These are phyloP conservation scores for Microascus cirrosus DNA, from an alignment of 2,329 filamentous ascomycete species.

Conservation along the genomic window DNA sequence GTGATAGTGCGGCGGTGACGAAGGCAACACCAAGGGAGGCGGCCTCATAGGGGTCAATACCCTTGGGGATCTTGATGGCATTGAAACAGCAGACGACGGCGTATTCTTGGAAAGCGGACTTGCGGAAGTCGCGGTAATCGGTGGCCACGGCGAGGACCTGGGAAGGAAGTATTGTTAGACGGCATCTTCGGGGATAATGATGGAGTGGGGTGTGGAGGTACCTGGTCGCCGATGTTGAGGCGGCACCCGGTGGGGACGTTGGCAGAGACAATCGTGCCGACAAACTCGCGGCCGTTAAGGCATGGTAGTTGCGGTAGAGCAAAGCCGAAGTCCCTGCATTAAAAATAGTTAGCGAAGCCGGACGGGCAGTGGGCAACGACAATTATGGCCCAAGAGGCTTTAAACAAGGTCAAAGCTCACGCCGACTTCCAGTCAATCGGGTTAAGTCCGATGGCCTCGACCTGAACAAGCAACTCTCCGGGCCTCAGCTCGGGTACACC, in stretches of 20 bases:
- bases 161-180: neutral
- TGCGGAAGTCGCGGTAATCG: constrained; percentile 61
- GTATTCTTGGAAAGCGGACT: constrained; percentile 63
- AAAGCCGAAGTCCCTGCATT: constrained; percentile 61
- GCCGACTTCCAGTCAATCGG: constrained; percentile 69
- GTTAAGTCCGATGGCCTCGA: constrained; percentile 55
- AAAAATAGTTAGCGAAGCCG: no score
- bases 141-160: constrained; percentile 56
- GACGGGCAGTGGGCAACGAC: no score
- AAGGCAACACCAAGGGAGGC: constrained; percentile 61
- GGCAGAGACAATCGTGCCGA: constrained; percentile 44
- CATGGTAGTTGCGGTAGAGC: constrained; percentile 57
- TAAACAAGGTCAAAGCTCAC: constrained; percentile 27
- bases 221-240: constrained; percentile 42
- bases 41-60: constrained; percentile 39
- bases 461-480: constrained; percentile 3
- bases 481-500: neutral
- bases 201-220: neutral
- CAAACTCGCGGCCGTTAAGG: constrained; percentile 59
- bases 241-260: constrained; percentile 13
- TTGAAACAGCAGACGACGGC: constrained; percentile 55
- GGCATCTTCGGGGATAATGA: neutral
- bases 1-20: constrained; percentile 53
- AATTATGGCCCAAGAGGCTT: neutral
- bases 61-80: constrained; percentile 46